A percentile compares a stretch with the other conserved stretches of the same genome.
Evolutionary conservation across 495 filamentous ascomycete species (phyloP).

Genomic region (Pseudevernia furfuracea): DNA sequence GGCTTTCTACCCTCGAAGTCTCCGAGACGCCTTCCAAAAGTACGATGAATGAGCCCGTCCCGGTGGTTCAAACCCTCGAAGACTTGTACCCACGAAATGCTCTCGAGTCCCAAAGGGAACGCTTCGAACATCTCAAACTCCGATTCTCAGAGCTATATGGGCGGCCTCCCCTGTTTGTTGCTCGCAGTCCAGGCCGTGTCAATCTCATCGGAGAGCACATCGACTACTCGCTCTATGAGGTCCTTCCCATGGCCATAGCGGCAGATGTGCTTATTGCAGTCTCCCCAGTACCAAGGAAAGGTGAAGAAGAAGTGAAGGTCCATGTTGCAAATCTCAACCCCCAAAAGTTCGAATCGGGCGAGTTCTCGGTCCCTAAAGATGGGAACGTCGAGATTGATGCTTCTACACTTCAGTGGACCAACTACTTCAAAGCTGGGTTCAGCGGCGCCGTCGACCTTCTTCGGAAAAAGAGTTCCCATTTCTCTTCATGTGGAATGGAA

Average conservation of each 20-base stretch:
- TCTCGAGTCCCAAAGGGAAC: conserved; percentile 44
- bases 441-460: conserved; percentile 73
- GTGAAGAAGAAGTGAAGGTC: conserved; percentile 39
- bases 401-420: conserved; percentile 86
- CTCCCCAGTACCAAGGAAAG: conserved; percentile 11
- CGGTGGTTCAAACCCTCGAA: conserved; percentile 49
- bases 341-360: conserved; percentile 64
- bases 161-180: conserved; percentile 65
- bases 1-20: conserved; percentile 19
- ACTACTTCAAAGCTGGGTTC: conserved; percentile 94
- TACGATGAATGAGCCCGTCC: conserved; percentile 52
- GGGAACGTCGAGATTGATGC: conserved; percentile 73
- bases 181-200: conserved; percentile 85
- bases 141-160: conserved; percentile 70
- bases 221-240: conserved; percentile 94
- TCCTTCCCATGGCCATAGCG: conserved; percentile 89
- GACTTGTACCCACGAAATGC: conserved; percentile 64
- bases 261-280: conserved; percentile 88
- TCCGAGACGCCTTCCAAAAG: not conserved
- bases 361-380: conserved; percentile 63
- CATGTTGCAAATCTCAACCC: conserved; percentile 72
- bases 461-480: conserved; percentile 53
- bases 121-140: conserved; percentile 66
- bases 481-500: conserved; percentile 70
- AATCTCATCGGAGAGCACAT: conserved; percentile 99